These are phyloP conservation scores for Crithidia sp. DNA, from an alignment of 208 protist species.

Conservation along the genomic window DNA sequence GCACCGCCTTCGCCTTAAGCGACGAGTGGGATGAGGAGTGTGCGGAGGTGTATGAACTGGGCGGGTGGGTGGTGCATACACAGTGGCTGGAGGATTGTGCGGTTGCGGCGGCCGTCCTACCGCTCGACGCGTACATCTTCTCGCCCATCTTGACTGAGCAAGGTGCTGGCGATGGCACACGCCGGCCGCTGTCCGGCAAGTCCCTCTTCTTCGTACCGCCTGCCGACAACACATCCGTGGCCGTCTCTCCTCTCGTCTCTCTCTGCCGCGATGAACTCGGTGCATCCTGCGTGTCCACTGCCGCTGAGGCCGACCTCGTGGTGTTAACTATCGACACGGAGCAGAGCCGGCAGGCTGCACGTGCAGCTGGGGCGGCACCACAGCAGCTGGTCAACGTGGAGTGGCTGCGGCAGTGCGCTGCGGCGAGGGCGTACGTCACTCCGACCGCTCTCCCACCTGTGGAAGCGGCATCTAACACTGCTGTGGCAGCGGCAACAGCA, in stretches of 20 bases:
- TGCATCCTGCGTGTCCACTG: background rate
- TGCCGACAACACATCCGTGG: background rate
- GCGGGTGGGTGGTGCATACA: conserved; percentile 30
- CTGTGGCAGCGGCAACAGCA: background rate
- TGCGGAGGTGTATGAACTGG: conserved; percentile 21
- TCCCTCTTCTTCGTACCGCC: conserved; percentile 2
- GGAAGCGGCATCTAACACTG: background rate
- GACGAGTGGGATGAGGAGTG: conserved; percentile 25
- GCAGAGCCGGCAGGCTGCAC: background rate
- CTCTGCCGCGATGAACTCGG: conserved; percentile 10
- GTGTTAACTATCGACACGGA: background rate
- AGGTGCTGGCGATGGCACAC: background rate
- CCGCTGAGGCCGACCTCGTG: background rate
- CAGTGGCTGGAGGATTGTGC: conserved; percentile 37
- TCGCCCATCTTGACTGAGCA: background rate
- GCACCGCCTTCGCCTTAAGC: conserved; percentile 30
- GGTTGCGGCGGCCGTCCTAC: conserved; percentile 24
- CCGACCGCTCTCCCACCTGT: background rate
- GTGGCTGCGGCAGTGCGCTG: conserved; percentile 30
- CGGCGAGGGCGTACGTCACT: background rate
- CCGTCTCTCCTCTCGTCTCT: background rate
- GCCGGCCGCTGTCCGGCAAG: background rate
- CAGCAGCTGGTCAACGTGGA: conserved; percentile 18
- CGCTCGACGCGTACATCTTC: conserved; percentile 32
- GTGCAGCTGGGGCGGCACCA: background rate